These are phyloP conservation scores for Irpex lacteus DNA, from an alignment of 1,284 basidiomycete genomes.

Conservation along the genomic window DNA sequence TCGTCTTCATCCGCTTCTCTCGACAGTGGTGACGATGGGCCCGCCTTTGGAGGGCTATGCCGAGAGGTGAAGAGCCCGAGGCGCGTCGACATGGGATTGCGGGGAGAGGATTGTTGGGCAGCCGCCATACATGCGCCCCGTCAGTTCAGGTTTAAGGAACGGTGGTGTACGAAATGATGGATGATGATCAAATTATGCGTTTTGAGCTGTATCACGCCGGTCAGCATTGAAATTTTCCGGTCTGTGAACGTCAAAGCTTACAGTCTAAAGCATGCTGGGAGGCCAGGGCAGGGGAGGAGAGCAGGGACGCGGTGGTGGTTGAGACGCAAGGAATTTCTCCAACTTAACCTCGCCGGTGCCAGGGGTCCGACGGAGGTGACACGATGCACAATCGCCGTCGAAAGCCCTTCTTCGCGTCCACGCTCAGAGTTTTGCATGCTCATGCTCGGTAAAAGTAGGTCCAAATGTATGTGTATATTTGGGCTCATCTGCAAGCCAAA, in stretches of 20 bases:
- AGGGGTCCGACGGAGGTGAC: neutral
- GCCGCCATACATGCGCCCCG: conserved; percentile 13
- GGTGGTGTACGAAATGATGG: conserved; percentile 12
- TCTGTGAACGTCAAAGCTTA: neutral
- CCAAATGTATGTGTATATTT: too few relatives aligned
- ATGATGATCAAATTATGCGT: conserved; percentile 10
- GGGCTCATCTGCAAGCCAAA: too few relatives aligned
- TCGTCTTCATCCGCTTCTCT: conserved; percentile 26
- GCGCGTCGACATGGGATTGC: conserved; percentile 28
- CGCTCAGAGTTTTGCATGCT: neutral
- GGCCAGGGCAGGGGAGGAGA: neutral
- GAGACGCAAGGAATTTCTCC: neutral
- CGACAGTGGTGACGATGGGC: conserved; percentile 11
- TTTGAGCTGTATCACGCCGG: neutral
- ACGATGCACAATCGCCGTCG: neutral
- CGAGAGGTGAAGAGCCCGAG: conserved; percentile 18
- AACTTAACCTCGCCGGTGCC: neutral
- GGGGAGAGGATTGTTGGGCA: conserved; percentile 27
- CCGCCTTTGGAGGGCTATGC: conserved; percentile 6
- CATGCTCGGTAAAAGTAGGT: neutral
- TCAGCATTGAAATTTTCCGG: neutral
- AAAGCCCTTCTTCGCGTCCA: neutral
- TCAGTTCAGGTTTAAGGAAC: conserved; percentile 11
- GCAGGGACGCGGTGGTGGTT: neutral
- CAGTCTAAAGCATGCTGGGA: neutral